These are phyloP conservation scores for Ustilago loliicola DNA, from an alignment of 1,284 basidiomycete genomes.

Conservation along the genomic window DNA sequence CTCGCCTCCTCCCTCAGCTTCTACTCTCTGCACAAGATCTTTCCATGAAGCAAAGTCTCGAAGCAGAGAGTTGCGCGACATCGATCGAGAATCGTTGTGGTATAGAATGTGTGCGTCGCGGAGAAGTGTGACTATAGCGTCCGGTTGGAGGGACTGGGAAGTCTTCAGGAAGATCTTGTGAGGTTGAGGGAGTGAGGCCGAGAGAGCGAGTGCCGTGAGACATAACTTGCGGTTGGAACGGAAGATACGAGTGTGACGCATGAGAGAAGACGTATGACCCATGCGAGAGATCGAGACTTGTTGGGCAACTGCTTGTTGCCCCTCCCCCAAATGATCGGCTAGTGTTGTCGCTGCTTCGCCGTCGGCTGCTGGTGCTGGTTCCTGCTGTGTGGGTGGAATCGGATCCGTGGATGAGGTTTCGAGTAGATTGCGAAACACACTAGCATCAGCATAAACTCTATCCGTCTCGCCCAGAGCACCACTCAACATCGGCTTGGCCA, in stretches of 20 bases:
- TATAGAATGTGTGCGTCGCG: slow-evolving; percentile 62
- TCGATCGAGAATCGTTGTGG: slow-evolving; percentile 44
- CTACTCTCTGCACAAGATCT: slow-evolving; percentile 62
- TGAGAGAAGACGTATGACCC: slow-evolving; percentile 26
- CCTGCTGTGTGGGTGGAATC: slow-evolving; percentile 9
- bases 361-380: neutral
- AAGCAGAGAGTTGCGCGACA: slow-evolving; percentile 51
- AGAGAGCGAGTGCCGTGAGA: slow-evolving; percentile 56
- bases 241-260: slow-evolving; percentile 60
- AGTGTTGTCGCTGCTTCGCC: slow-evolving; percentile 1
- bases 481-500: slow-evolving; percentile 41
- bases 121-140: slow-evolving; percentile 53
- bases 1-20: slow-evolving; percentile 63
- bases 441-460: slow-evolving; percentile 46
- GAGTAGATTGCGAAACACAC: slow-evolving; percentile 24
- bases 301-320: slow-evolving; percentile 28
- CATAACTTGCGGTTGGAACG: slow-evolving; percentile 60
- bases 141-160: slow-evolving; percentile 51
- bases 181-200: slow-evolving; percentile 34
- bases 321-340: slow-evolving; percentile 19
- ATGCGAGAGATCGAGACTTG: slow-evolving; percentile 30
- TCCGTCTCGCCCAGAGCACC: slow-evolving; percentile 44
- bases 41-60: slow-evolving; percentile 65
- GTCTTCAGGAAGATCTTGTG: slow-evolving; percentile 62
- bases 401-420: slow-evolving; percentile 4